Evolutionary conservation across 257 asterid species (phyloP).

Genomic region (Linderniella brevidens): DNA sequence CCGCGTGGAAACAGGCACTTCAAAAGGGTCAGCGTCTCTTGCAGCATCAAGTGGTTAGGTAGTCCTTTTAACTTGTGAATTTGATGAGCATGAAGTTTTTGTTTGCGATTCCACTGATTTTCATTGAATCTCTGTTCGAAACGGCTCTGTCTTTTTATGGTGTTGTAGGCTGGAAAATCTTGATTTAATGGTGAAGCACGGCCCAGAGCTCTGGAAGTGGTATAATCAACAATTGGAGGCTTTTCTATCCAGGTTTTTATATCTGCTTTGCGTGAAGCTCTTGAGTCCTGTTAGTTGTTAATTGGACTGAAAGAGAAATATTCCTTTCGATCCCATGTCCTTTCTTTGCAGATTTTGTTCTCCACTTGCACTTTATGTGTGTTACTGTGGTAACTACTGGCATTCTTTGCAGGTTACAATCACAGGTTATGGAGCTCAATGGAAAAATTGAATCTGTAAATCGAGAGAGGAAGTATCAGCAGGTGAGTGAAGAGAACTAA

Average conservation of each 20-base stretch:
- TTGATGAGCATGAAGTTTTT: neutral
- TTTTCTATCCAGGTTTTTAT: conserved; percentile 51
- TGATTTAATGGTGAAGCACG: conserved; percentile 76
- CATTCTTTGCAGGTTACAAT: conserved; percentile 41
- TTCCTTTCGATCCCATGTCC: neutral
- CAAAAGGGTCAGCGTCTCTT: conserved; percentile 81
- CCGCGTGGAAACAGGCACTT: conserved; percentile 78
- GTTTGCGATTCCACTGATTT: too few species aligned
- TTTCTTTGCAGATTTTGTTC: neutral
- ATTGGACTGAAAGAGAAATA: too few species aligned
- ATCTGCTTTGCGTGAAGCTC: conserved; percentile 3
- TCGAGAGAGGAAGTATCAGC: conserved; percentile 96
- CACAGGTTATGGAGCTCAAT: conserved; percentile 57
- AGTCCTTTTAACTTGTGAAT: conserved; percentile 6
- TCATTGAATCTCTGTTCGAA: neutral
- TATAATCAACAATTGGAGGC: conserved; percentile 78
- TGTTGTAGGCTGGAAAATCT: conserved; percentile 77
- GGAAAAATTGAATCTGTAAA: conserved; percentile 69
- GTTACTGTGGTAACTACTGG: neutral
- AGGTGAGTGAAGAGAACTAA: conserved; percentile 29
- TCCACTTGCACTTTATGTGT: neutral
- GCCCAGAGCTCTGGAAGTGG: conserved; percentile 89
- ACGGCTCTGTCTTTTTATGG: neutral
- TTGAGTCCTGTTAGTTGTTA: neutral
- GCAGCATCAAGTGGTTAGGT: conserved; percentile 98